These are phyloP conservation scores for Colletotrichum horii DNA, from an alignment of 2,329 filamentous ascomycete genomes.

Conservation along the genomic window DNA sequence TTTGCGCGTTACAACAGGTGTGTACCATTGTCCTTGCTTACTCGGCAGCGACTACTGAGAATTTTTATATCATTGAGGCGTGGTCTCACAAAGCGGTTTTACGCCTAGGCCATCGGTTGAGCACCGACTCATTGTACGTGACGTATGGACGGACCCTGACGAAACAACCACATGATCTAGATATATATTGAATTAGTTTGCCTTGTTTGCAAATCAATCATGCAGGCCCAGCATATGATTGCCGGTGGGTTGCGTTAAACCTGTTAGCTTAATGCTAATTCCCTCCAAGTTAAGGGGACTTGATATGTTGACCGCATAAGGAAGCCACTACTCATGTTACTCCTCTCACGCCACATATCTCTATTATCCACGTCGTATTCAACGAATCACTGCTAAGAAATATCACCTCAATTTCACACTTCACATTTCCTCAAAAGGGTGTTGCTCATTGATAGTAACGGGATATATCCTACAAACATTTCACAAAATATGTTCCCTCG, in stretches of 20 bases:
- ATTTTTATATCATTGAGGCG: background rate
- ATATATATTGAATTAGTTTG: background rate
- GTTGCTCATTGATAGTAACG: background rate
- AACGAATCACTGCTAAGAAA: background rate
- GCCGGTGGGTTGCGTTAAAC: background rate
- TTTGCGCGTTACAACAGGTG: fast-evolving
- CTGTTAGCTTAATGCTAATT: background rate
- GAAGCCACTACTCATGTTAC: background rate
- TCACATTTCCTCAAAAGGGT: background rate
- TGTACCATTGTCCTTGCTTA: too few relatives aligned
- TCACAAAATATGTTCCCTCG: background rate
- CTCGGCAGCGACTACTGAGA: background rate
- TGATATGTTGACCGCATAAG: background rate
- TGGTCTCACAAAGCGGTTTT: background rate
- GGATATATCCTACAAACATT: background rate
- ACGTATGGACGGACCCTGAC: background rate
- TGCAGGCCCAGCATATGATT: too few relatives aligned
- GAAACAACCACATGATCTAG: background rate
- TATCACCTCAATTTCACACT: background rate
- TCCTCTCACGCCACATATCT: background rate
- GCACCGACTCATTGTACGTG: too few relatives aligned
- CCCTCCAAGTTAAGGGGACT: background rate
- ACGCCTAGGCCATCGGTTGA: background rate
- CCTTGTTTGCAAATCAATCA: background rate
- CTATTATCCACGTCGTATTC: background rate